These are phyloP conservation scores for Cutaneotrichosporon daszewskae DNA, from an alignment of 1,284 basidiomycete genomes.

Conservation along the genomic window DNA sequence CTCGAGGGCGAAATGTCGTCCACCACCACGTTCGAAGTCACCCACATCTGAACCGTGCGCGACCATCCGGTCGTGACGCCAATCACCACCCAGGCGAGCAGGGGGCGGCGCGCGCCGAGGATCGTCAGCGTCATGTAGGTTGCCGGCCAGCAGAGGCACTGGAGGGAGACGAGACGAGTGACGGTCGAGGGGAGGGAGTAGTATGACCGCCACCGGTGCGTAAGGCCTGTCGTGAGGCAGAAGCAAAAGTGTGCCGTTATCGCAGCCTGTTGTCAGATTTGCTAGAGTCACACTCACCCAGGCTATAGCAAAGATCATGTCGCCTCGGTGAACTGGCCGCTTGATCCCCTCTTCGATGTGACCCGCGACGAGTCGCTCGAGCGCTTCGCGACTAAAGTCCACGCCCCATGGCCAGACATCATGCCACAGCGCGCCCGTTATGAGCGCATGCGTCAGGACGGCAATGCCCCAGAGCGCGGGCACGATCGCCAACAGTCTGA, in stretches of 20 bases:
- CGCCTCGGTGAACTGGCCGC: slow-evolving; percentile 25
- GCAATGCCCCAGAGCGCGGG: slow-evolving; percentile 38
- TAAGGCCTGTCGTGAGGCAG: slow-evolving; percentile 46
- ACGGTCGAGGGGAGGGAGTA: slow-evolving; percentile 47
- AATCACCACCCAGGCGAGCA: slow-evolving; percentile 49
- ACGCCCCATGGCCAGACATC: slow-evolving; percentile 45
- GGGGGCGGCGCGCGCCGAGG: slow-evolving; percentile 38
- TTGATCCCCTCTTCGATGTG: slow-evolving; percentile 21
- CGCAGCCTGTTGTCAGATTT: slow-evolving; percentile 31
- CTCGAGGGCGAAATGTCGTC: no score
- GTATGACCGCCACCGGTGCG: slow-evolving; percentile 48
- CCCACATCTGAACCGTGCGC: slow-evolving; percentile 48
- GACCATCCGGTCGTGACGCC: slow-evolving; percentile 46
- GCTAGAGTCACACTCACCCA: slow-evolving; percentile 28
- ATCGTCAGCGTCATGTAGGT: slow-evolving; percentile 46
- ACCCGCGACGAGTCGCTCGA: slow-evolving; percentile 34
- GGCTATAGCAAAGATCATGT: slow-evolving; percentile 36
- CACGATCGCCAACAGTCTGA: slow-evolving; percentile 37
- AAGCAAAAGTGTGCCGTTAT: slow-evolving; percentile 48
- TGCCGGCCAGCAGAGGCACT: slow-evolving; percentile 49
- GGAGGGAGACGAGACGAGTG: slow-evolving; percentile 47
- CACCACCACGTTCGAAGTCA: slow-evolving; percentile 45
- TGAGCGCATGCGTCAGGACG: slow-evolving; percentile 29
- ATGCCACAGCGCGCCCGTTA: slow-evolving; percentile 29
- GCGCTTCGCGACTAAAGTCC: slow-evolving; percentile 34